phyloP scores from a whole-genome alignment of 345 rosid species.

The Brassica juncea region DNA sequence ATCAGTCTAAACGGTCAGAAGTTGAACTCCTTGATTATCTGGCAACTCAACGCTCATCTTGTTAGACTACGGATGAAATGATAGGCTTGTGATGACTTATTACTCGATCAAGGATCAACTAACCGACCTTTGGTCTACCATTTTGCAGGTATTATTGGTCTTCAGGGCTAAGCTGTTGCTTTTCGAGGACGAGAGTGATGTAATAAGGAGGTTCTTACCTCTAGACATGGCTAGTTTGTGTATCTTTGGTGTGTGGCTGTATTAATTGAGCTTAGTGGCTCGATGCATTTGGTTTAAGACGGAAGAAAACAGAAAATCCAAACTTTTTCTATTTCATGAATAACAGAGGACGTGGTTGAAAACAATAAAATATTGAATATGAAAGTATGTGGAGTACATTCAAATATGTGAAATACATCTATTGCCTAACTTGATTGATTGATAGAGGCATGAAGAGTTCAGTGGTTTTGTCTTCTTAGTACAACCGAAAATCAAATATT shows the following conservation, averaged over 20 bases:
- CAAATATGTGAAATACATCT: neutral
- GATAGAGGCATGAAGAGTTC: neutral
- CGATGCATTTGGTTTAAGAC: constrained; percentile 13
- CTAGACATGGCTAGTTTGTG: constrained; percentile 23
- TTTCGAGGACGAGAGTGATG: neutral
- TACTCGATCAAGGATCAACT: neutral
- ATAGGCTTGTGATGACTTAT: neutral
- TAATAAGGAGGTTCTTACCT: constrained; percentile 26
- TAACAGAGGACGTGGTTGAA: neutral
- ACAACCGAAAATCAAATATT: neutral
- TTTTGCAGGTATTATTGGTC: constrained; percentile 42
- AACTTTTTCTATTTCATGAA: constrained; percentile 3
- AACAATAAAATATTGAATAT: neutral
- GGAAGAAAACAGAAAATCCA: neutral
- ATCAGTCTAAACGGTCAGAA: neutral
- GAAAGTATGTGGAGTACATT: neutral
- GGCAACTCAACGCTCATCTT: constrained; percentile 11
- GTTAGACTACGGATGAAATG: neutral
- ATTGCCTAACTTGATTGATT: neutral
- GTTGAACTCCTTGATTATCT: constrained; percentile 22
- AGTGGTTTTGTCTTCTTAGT: neutral
- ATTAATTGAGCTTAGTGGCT: constrained; percentile 5
- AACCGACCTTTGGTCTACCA: neutral
- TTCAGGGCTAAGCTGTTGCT: constrained; percentile 35
- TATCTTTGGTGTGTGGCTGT: constrained; percentile 24